These are phyloP conservation scores for Phialocephala sp. DNA, from an alignment of 2,329 filamentous ascomycete species.

Conservation along the genomic window DNA sequence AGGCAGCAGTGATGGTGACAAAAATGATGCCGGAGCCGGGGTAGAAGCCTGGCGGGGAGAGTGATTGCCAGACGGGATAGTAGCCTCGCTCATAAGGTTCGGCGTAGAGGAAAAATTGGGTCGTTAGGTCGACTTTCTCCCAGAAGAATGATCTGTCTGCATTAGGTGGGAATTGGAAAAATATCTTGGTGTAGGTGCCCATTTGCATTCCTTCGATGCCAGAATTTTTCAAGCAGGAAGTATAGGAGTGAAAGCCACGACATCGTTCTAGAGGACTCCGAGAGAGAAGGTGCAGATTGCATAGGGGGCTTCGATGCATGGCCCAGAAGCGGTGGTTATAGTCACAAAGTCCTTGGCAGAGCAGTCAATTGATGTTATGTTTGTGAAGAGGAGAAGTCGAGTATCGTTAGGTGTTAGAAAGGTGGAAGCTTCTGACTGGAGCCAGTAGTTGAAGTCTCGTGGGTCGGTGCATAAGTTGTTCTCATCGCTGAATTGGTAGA, in stretches of 20 bases:
- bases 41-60: conserved; percentile 62
- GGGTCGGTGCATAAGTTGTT: conserved; percentile 67
- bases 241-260: conserved; percentile 60
- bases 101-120: conserved; percentile 48
- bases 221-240: conserved; percentile 67
- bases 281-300: conserved; percentile 72
- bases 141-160: conserved; percentile 63
- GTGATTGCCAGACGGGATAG: conserved; percentile 68
- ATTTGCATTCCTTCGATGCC: conserved; percentile 70
- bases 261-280: conserved; percentile 68
- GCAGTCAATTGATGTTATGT: conserved; percentile 61
- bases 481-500: conserved; percentile 64
- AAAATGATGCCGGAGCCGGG: conserved; percentile 69
- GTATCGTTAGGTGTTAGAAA: conserved; percentile 62
- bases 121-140: conserved; percentile 52
- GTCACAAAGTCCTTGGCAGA: conserved; percentile 54
- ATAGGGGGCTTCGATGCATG: conserved; percentile 63
- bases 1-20: conserved; percentile 62
- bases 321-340: conserved; percentile 55
- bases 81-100: conserved; percentile 36
- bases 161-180: conserved; percentile 64
- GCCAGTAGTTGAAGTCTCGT: conserved; percentile 64
- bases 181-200: conserved; percentile 77
- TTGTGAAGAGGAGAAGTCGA: conserved; percentile 62
- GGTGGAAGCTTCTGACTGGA: conserved; percentile 60